A percentile compares a stretch with the other conserved stretches of the same genome.
Conservation (phyloP, 148 eudicot species). For the Tetragonia tetragonoides region DNA sequence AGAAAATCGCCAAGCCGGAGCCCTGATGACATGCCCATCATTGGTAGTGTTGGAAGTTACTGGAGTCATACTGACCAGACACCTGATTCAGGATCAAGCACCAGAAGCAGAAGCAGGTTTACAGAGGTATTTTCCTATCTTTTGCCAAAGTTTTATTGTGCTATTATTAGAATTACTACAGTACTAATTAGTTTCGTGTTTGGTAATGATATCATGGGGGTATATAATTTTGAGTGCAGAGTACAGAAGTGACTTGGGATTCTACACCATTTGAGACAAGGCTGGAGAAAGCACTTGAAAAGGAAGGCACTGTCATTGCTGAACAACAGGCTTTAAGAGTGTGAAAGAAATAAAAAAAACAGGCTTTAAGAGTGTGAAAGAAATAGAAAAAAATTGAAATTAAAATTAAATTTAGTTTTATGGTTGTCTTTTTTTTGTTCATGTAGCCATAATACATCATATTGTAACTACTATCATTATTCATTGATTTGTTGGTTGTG, state of each 20-base stretch:
- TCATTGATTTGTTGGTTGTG: too few species aligned
- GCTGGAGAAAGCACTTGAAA: constrained; percentile 47
- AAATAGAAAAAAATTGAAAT: too few species aligned
- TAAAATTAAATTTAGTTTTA: too few species aligned
- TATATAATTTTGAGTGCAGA: constrained; percentile 33
- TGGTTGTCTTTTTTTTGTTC: too few species aligned
- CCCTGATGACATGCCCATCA: constrained; percentile 50
- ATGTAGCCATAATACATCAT: too few species aligned
- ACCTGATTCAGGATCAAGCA: constrained; percentile 28
- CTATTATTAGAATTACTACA: too few species aligned
- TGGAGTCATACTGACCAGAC: constrained; percentile 50
- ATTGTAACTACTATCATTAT: too few species aligned
- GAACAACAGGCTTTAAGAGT: constrained; percentile 9
- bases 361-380: constrained; percentile 8
- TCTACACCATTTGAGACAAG: constrained; percentile 46
- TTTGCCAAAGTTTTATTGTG: neutral
- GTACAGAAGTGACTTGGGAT: constrained; percentile 33
- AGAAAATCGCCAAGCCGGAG: constrained; percentile 39
- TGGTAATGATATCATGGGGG: neutral
- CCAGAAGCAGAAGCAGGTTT: constrained; percentile 32
- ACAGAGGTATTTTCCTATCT: constrained; percentile 30
- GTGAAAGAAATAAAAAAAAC: constrained; percentile 5
- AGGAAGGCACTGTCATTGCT: constrained; percentile 22
- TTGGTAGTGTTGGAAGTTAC: constrained; percentile 71
- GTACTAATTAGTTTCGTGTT: too few species aligned